Evolutionary conservation across 1,284 basidiomycete genomes (phyloP).

Genomic region (Coniferiporia sulphurascens): DNA sequence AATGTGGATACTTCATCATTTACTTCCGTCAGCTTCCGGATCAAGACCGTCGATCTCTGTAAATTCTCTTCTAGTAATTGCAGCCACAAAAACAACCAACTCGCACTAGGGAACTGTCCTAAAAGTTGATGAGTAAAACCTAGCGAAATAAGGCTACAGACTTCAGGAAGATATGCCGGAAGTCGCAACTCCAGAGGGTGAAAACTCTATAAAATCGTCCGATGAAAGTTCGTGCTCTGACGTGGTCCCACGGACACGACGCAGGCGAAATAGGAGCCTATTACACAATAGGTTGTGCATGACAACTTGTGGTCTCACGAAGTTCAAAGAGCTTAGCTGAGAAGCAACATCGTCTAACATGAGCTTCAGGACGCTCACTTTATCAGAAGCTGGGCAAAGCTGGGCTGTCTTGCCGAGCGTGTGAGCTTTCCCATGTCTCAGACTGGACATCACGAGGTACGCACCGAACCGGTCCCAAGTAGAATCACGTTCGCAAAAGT

Average conservation of each 20-base stretch:
- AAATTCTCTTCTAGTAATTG: too few relatives aligned
- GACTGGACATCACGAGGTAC: neutral
- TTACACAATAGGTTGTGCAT: neutral
- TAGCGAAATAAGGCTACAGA: too few relatives aligned
- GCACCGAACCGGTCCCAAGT: neutral
- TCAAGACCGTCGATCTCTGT: too few relatives aligned
- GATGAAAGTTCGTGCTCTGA: neutral
- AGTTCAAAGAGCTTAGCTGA: neutral
- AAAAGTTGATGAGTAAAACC: too few relatives aligned
- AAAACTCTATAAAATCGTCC: neutral
- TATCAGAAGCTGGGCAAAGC: neutral
- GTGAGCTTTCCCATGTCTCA: neutral
- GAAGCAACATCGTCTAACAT: neutral
- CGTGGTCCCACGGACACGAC: neutral
- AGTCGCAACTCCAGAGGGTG: neutral
- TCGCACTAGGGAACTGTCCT: too few relatives aligned
- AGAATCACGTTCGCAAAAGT: neutral
- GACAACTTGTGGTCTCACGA: neutral
- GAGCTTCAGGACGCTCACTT: neutral
- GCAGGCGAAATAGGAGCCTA: neutral
- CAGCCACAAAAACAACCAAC: too few relatives aligned
- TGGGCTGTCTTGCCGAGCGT: neutral
- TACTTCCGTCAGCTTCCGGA: too few relatives aligned
- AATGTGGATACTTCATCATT: too few relatives aligned
- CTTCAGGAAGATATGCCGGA: too few relatives aligned